These are phyloP conservation scores for Dimocarpus longan DNA, from an alignment of 345 rosid genomes.

Conservation along the genomic window DNA sequence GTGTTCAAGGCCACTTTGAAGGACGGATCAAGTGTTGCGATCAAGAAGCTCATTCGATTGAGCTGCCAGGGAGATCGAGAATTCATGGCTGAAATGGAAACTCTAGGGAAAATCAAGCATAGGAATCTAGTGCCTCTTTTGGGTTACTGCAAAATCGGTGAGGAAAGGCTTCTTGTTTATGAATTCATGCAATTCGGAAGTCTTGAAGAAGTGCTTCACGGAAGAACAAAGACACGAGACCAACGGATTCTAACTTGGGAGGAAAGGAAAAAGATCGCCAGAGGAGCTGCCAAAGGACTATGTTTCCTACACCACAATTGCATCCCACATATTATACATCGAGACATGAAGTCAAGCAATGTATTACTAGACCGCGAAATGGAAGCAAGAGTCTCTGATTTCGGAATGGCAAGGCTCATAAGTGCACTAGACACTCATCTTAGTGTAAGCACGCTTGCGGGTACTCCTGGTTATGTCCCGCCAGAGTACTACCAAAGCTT, in stretches of 20 bases:
- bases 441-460: constrained; percentile 93
- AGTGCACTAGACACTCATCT: constrained; percentile 95
- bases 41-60: constrained; percentile 85
- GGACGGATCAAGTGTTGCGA: constrained; percentile 91
- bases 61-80: constrained; percentile 97
- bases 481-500: constrained; percentile 98
- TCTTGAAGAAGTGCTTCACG: constrained; percentile 91
- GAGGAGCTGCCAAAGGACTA: constrained; percentile 93
- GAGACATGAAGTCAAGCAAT: constrained; percentile 97
- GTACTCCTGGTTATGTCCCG: constrained; percentile 96
- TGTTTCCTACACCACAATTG: constrained; percentile 96
- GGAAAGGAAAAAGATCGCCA: constrained; percentile 81
- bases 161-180: constrained; percentile 90
- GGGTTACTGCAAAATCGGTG: constrained; percentile 91
- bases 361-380: constrained; percentile 85
- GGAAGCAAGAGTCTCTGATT: constrained; percentile 96
- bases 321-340: constrained; percentile 91
- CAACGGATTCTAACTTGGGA: constrained; percentile 70
- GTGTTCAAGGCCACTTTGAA: constrained; percentile 92
- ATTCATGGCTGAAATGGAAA: constrained; percentile 99
- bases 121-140: constrained; percentile 85
- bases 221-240: constrained; percentile 56
- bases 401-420: constrained; percentile 96
- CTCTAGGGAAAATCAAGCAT: constrained; percentile 92
- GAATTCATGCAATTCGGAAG: constrained; percentile 94